Evolutionary conservation across 306 rosid species (phyloP).

Genomic region (Arachis hypogaea): DNA sequence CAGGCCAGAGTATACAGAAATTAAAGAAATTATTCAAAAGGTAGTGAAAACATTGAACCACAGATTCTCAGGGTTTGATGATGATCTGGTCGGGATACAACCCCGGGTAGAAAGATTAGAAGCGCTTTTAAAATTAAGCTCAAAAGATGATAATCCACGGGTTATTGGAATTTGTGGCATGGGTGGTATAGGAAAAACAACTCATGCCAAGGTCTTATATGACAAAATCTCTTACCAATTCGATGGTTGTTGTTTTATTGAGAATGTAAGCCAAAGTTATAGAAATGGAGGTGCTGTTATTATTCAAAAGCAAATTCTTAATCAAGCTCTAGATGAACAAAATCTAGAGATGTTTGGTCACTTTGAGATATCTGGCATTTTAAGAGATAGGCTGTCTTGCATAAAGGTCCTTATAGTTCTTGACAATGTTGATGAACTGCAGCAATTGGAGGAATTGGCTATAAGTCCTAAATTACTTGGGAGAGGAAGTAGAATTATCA

Average conservation of each 20-base stretch:
- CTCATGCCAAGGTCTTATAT: conserved; percentile 12
- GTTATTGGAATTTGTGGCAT: conserved; percentile 39
- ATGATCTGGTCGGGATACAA: conserved; percentile 31
- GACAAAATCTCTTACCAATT: conserved; percentile 33
- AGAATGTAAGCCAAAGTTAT: conserved; percentile 13
- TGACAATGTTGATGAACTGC: conserved; percentile 27
- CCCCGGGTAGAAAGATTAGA: conserved; percentile 32
- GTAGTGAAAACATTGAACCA: conserved; percentile 7
- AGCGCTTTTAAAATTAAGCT: neutral
- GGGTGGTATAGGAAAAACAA: conserved; percentile 42
- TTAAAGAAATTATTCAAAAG: neutral
- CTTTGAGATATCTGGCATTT: neutral
- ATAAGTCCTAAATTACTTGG: conserved; percentile 3
- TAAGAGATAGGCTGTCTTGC: conserved; percentile 1
- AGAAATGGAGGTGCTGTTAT: neutral
- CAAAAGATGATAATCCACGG: neutral
- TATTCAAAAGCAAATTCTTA: conserved; percentile 16
- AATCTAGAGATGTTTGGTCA: neutral
- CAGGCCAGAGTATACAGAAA: conserved; percentile 25
- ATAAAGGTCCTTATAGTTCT: conserved; percentile 27
- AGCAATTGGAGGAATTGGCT: conserved; percentile 11
- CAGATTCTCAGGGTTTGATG: conserved; percentile 6
- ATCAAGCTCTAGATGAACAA: neutral
- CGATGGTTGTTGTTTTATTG: conserved; percentile 20
- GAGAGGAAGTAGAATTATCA: conserved; percentile 22